Evolutionary conservation across 2,329 filamentous ascomycete species (phyloP), one percentile per base, ranked within the genome.

Genomic region (Fusarium duplospermum): DNA sequence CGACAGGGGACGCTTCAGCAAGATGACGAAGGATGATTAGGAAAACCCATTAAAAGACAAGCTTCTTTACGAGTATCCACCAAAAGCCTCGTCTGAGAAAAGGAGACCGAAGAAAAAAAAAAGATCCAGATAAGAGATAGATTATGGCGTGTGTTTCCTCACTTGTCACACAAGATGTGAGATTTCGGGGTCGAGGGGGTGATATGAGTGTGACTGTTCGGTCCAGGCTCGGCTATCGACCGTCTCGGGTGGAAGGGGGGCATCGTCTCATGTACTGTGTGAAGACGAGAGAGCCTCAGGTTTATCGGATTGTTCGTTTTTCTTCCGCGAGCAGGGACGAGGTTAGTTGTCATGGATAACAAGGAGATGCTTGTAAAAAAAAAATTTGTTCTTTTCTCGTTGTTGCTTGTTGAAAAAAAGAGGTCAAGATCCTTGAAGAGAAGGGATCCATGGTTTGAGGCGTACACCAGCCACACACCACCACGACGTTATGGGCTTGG

Each of bases 171-270:
- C 24, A 35, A 56, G 33, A 31, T 18, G 14, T 64, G 64, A 59
- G 27, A 57, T 42, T 68, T 57, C 40, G 33, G 64, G 31, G 69
- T 72, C 42, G 71, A 22, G 42, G 29, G 24, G 57, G 56, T 20
- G 70, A 70, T 69, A 66, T 76, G 56, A 74, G 50, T 52, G 67
- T 66, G 62, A 61, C 62, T 54, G 52, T 70, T 78, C 76, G 76
- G 76, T 69, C 69, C 68, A 76, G 69, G 59, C 72, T 78, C 76
- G 76, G 76, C 76, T 78, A 78, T 71, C 71, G 65, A 61, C 40
- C 31, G 40, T 69, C 54, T 77, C 74, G 74, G 74, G 54, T 76
- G 64, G 62, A 78, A 77, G 76, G 76, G 73, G 64, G 52, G n/a
- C n/a, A 18, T 50, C 9, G 45, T 52, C 24, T 11, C 47, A 29